Base-by-base conservation (phyloP, 768 basidiomycete species). In the Boletus sp. region DNA sequence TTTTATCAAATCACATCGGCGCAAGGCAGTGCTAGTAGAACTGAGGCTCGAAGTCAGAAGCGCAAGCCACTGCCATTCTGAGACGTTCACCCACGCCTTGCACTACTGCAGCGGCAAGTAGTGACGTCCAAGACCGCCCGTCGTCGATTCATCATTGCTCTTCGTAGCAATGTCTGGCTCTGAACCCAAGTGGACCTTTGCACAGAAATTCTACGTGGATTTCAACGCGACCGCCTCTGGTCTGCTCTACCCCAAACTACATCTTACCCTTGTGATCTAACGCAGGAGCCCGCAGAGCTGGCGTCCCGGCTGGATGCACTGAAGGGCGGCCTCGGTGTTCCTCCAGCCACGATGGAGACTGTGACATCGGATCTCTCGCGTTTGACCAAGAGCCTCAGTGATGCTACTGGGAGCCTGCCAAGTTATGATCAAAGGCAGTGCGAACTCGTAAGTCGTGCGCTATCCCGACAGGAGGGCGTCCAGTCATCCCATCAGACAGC, bases 351-450 rank as follows among this genome's bases (percentile, higher is more conserved):
- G 14, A 38, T 84, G 4, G 75, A 79, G 51, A 71, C 67, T 17
- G 58, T 87, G 8, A 72, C 82, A 4, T 56, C 73, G 9, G 80
- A 81, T 39, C 67, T 86, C 19, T 79, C 83, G 4, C 81, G 79
- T 55, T 68, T 90, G 41, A 75, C 81, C 41, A 91, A 85, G 62
- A 75, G 74, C 23, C 75, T 92, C 17, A 74, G 77, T 7, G 86
- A 84, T 64, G 88, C 85, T 6, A 82, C 80, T 9, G 78, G 79
- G 7, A 82, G 78, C 53, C 71, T 93, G 42, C 85, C 89, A 5
- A 74, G 78, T 37, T 90, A 89, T 64, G 88, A 90, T 68, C 89
- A 87, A 64, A 78, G 84, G 50, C 84, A 84, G 63, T 87, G 79
- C 64, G 86, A 87, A 66, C 70, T 74, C 62, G 89, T 90, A 60